These are phyloP conservation scores for Blastobotrys proliferans DNA, from an alignment of 1,139 yeast species.

Conservation along the genomic window DNA sequence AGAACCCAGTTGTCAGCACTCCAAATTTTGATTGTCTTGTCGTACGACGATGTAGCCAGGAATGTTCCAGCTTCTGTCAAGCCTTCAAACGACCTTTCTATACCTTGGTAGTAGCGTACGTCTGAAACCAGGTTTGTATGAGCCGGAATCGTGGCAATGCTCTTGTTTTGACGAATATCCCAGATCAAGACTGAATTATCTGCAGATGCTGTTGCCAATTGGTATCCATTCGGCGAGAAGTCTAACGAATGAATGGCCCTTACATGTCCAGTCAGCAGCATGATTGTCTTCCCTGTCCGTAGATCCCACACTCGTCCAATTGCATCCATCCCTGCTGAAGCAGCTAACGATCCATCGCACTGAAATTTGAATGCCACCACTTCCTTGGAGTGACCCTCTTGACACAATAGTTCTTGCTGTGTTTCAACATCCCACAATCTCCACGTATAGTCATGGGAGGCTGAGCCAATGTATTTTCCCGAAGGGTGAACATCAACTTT, in stretches of 20 bases:
- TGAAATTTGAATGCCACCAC: constrained; percentile 64
- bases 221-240: constrained; percentile 75
- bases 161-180: constrained; percentile 64
- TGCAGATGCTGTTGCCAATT: constrained; percentile 78
- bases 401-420: constrained; percentile 47
- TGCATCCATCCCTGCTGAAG: constrained; percentile 80
- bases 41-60: constrained; percentile 66
- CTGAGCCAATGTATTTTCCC: constrained; percentile 53
- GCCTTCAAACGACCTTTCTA: constrained; percentile 23
- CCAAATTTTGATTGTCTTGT: constrained; percentile 50
- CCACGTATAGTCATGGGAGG: constrained; percentile 89
- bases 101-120: constrained; percentile 48
- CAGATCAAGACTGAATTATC: constrained; percentile 79
- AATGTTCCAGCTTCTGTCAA: constrained; percentile 41
- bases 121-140: constrained; percentile 74
- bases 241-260: constrained; percentile 67
- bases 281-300: constrained; percentile 66
- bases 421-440: constrained; percentile 71
- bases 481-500: constrained; percentile 65
- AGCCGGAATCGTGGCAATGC: constrained; percentile 59
- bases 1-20: constrained; percentile 71
- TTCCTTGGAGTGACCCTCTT: constrained; percentile 85
- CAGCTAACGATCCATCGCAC: constrained; percentile 69
- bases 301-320: constrained; percentile 80
- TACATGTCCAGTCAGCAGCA: constrained; percentile 61